Percentiles rank a stretch among this genome's conserved stretches.
phyloP scores from a whole-genome alignment of 148 eudicot species.

The Gaultheria prostrata region DNA sequence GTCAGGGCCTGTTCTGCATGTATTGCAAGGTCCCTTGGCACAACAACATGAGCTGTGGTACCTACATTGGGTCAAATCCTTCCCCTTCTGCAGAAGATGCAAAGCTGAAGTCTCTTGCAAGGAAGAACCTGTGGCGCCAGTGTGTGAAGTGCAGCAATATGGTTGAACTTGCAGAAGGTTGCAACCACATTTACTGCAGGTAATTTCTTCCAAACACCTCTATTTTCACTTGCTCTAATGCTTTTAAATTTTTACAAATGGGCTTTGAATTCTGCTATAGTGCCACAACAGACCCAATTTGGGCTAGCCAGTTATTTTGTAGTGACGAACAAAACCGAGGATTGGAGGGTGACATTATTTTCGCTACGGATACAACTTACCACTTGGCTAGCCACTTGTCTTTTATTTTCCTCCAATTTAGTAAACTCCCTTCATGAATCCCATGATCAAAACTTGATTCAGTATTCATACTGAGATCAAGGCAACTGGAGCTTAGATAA shows the following conservation, averaged over 20 bases:
- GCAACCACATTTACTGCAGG: conserved; percentile 92
- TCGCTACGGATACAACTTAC: not conserved
- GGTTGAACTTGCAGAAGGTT: conserved; percentile 72
- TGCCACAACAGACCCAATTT: not conserved
- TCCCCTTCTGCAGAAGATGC: conserved; percentile 40
- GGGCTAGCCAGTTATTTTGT: not conserved
- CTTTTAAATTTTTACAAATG: not conserved
- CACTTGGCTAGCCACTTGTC: not conserved
- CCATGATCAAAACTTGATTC: not conserved
- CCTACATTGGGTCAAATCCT: conserved; percentile 45
- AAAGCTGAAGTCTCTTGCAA: conserved; percentile 57
- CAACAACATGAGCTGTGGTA: conserved; percentile 35
- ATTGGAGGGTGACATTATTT: not conserved
- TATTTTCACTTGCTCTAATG: not conserved
- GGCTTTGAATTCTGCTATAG: not conserved
- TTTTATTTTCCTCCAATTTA: not conserved
- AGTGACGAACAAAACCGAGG: not conserved
- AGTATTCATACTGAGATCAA: not conserved
- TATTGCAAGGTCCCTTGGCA: conserved; percentile 82
- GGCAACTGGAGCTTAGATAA: not conserved
- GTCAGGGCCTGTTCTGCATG: conserved; percentile 47
- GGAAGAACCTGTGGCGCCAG: conserved; percentile 60
- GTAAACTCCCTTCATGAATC: not conserved
- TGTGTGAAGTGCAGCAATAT: conserved; percentile 73
- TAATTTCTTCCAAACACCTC: conserved; percentile 22